Evolutionary conservation across 805 yeast genomes (phyloP), one percentile per base, ranked within the genome.

Genomic region (Candida silvatica): DNA sequence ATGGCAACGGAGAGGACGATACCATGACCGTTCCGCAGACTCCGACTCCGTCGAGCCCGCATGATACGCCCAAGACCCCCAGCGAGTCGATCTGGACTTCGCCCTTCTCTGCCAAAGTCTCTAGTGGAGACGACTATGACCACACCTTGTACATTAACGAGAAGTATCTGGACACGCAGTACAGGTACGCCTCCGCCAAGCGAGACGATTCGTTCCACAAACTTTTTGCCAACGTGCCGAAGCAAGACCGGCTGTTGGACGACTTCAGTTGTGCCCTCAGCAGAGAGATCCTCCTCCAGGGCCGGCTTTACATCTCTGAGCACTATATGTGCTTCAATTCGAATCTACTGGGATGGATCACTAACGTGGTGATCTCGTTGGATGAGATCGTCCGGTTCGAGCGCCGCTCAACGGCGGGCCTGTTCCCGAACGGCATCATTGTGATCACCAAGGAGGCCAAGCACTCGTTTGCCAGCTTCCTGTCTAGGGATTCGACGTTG

Each of bases 241-340:
- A 61, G 17, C 69, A 74, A 31, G 97, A 90, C 48, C 63, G 80
- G 34, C 60, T 90, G 12, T 54, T 90, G 24, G 96, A 86, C 49
- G 97, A 87, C 47, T 88, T 81, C 48, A 74, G 85, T 19, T 92
- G 97, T 64, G 96, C 97, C 0, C 60, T 90, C 36, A 80, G 88
- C 43, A 66, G 86, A 41, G 97, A 90, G 43, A 84, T 87, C 32
- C 63, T 90, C 22, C 60, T 86, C 7, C 97, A 92, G 51, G 98
- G 98, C 3, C 66, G 94, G 34, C 48, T 92, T 19, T 92, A 84
- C 52, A 68, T 92, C 6, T 74, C 94, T 15, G 88, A 84, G 43
- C 69, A 71, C 35, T 75, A 80, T 48, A 51, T 90, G 4, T 85
- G 96, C 51, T 92, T 92, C 66, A 80, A 86, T 52, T 81, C 96